Percentiles rank a stretch among this genome's conserved stretches.
These are phyloP conservation scores for Coelastrella sp. DNA, from an alignment of 139 green algal species.

Conservation along the genomic window DNA sequence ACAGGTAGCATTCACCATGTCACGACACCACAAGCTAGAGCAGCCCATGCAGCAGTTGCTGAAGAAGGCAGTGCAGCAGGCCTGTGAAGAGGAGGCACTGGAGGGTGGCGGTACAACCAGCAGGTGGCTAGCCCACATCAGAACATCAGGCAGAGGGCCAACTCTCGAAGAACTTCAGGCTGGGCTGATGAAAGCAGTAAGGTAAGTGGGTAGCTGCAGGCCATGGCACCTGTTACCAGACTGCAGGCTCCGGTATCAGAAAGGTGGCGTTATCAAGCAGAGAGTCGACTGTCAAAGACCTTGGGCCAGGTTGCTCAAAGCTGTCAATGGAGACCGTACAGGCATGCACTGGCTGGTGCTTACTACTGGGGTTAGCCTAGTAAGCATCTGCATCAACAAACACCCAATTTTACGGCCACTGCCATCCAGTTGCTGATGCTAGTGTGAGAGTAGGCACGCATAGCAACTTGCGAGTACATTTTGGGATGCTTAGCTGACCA, in stretches of 20 bases:
- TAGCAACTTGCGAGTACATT: too few species aligned
- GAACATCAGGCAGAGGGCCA: neutral
- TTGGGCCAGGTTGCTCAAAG: neutral
- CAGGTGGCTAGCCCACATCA: slow-evolving; percentile 41
- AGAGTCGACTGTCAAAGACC: too few species aligned
- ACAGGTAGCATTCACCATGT: slow-evolving; percentile 38
- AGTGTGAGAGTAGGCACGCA: too few species aligned
- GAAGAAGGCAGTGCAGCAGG: slow-evolving; percentile 23
- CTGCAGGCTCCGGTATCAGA: too few species aligned
- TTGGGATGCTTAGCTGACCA: too few species aligned
- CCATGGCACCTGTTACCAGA: too few species aligned
- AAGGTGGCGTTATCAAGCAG: too few species aligned
- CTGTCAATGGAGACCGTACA: neutral
- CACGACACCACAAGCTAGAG: slow-evolving; percentile 42
- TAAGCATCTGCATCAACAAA: too few species aligned
- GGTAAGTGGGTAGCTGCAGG: slow-evolving; percentile 27
- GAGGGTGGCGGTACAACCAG: slow-evolving; percentile 31
- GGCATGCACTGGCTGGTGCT: too few species aligned
- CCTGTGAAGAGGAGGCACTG: slow-evolving; percentile 31
- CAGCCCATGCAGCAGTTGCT: slow-evolving; percentile 45
- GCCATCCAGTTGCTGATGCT: too few species aligned
- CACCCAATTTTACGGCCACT: too few species aligned
- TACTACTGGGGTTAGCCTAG: too few species aligned
- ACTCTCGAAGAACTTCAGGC: slow-evolving; percentile 23
- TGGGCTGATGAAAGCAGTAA: slow-evolving; percentile 49